Conservation (phyloP, 73 alveolate genomes). For the Effrenium voratum region DNA sequence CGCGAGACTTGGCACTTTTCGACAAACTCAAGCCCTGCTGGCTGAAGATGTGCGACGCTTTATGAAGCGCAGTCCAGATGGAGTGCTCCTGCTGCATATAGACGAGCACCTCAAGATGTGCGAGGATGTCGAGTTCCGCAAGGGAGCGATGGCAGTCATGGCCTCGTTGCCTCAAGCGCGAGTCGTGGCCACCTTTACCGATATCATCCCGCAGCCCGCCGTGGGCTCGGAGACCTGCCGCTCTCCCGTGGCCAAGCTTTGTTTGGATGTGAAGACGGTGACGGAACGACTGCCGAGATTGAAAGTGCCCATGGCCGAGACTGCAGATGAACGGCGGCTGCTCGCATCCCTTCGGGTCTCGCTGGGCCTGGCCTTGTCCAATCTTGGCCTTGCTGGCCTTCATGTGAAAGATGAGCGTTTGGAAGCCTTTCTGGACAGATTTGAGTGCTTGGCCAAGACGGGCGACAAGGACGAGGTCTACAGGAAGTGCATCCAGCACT, state of each 20-base stretch:
- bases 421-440: too few species aligned
- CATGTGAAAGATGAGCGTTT: too few species aligned
- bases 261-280: not conserved
- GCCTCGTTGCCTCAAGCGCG: slow-evolving; percentile 41
- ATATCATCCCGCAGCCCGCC: slow-evolving; percentile 14
- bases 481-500: slow-evolving; percentile 55
- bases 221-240: slow-evolving; percentile 69
- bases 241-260: slow-evolving; percentile 7
- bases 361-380: slow-evolving; percentile 66
- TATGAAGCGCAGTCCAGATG: too few species aligned
- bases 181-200: slow-evolving; percentile 34
- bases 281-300: slow-evolving; percentile 32
- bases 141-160: not conserved
- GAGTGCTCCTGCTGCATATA: not conserved
- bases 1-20: too few species aligned
- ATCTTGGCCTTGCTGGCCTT: slow-evolving; percentile 61
- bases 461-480: too few species aligned
- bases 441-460: too few species aligned
- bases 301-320: slow-evolving; percentile 50
- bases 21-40: too few species aligned
- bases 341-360: slow-evolving; percentile 68
- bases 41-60: too few species aligned
- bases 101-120: not conserved
- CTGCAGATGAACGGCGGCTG: slow-evolving; percentile 33
- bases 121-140: slow-evolving; percentile 28